phyloP scores from a whole-genome alignment of 2,329 filamentous ascomycete genomes.

The Pseudocercospora fijiensis region DNA sequence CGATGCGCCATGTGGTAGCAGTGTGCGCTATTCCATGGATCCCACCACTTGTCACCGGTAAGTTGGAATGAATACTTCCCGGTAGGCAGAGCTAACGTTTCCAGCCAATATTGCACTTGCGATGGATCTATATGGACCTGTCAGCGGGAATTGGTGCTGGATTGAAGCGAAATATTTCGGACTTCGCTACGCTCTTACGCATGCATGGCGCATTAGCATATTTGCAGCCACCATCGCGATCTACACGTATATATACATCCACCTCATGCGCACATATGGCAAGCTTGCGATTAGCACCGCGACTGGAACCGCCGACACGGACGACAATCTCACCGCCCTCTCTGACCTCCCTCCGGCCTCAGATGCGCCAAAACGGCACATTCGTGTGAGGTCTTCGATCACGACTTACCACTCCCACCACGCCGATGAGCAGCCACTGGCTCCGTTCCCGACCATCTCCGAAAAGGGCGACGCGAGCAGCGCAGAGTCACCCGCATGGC shows the following conservation, averaged over 20 bases:
- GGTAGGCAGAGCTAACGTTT: not conserved
- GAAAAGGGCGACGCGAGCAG: constrained; percentile 7
- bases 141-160: constrained; percentile 54
- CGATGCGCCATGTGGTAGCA: constrained; percentile 31
- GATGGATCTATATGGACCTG: constrained; percentile 39
- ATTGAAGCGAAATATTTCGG: constrained; percentile 42
- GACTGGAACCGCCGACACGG: constrained; percentile 5
- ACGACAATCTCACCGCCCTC: constrained; percentile 2
- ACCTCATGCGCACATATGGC: constrained; percentile 33
- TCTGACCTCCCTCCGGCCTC: not conserved
- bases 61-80: not conserved
- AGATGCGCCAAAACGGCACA: not conserved
- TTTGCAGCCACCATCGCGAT: constrained; percentile 45
- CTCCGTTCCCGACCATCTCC: not conserved
- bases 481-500: not conserved
- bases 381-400: constrained; percentile 15
- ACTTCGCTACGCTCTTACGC: constrained; percentile 48
- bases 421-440: constrained; percentile 11
- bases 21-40: constrained; percentile 46
- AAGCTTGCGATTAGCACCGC: constrained; percentile 10
- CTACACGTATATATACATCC: constrained; percentile 47
- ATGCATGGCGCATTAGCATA: constrained; percentile 49
- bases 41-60: constrained; percentile 43
- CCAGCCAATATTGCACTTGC: constrained; percentile 32
- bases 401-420: constrained; percentile 10